Evolutionary conservation across 805 yeast species (phyloP), one percentile per base, ranked within the genome.

Genomic region (Ogataea chonburiensis): DNA sequence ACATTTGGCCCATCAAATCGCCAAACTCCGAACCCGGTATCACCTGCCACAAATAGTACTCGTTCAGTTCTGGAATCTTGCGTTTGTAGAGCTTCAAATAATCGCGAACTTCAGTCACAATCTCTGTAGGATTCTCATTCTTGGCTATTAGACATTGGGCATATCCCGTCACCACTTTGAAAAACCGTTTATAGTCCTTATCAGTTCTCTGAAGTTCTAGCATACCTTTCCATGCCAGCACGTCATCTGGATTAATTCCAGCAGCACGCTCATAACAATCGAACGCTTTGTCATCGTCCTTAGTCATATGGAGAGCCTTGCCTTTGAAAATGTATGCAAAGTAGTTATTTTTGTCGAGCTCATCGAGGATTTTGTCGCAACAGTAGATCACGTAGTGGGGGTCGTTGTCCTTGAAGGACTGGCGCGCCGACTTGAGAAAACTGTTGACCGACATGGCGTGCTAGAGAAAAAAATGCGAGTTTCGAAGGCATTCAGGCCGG

Each of bases 141-240:
- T 71, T 68, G 7, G 63, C 61, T 1, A 64, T 34, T 30, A 74
- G 55, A 1, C 68, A 47, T 17, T 66, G 60, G 16, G 77, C 63
- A 42, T 72, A 70, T 4, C 64, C 60, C 3, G 73, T 67, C 37
- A 75, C 53, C 5, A 73, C 65, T 0, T 57, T 49, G 49, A 82
- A 80, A 55, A 73, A 79, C 3, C 58, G 38, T 4, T 55, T 50
- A 44, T 62, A 64, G 36, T 75, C 70, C 3, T 64, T 55, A 7
- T 49, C 46, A 9, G 59, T 49, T 37, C 62, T 60, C 8, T 62
- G 66, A 0, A 77, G 57, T 31, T 75, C 71, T 40, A 78, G 61
- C 41, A 81, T 67, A 1, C 98, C 98, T 52, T 85, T 86, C 94
- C 93, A 89, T 0, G 88, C 94, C 17, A 74, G 56, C 2, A 77